These are phyloP conservation scores for Piloderma croceum DNA, from an alignment of 768 basidiomycete genomes.

Conservation along the genomic window DNA sequence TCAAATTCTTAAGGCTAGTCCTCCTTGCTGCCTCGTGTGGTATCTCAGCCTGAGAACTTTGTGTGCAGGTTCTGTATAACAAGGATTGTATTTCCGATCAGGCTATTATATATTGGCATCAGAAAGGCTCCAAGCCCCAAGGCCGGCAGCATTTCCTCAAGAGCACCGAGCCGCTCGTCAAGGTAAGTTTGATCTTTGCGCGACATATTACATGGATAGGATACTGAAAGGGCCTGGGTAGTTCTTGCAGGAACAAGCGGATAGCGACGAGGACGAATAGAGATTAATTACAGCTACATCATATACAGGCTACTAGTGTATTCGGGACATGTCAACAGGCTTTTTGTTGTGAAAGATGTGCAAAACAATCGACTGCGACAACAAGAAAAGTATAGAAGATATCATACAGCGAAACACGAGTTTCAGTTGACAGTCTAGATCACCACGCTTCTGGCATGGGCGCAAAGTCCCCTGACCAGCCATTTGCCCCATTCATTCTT, in stretches of 20 bases:
- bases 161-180: conserved; percentile 81
- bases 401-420: neutral
- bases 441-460: conserved; percentile 84
- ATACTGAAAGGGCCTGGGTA: conserved; percentile 24
- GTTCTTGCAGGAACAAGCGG: conserved; percentile 89
- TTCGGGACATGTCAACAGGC: no score
- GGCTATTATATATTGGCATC: conserved; percentile 96
- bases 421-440: no score
- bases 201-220: neutral
- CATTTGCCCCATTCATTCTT: conserved; percentile 61
- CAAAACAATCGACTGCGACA: neutral
- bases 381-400: conserved; percentile 7
- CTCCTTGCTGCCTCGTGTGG: neutral
- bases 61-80: conserved; percentile 83
- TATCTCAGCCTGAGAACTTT: neutral
- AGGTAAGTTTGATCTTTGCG: conserved; percentile 42
- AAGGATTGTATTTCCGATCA: conserved; percentile 93
- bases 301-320: no score
- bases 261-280: conserved; percentile 67
- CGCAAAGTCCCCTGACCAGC: conserved; percentile 72
- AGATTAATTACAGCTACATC: conserved; percentile 35
- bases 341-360: neutral
- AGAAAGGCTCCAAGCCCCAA: conserved; percentile 94
- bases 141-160: conserved; percentile 95
- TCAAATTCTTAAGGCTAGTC: conserved; percentile 81